Conservation (phyloP, 305 asterid species). For the Lippia alba region DNA sequence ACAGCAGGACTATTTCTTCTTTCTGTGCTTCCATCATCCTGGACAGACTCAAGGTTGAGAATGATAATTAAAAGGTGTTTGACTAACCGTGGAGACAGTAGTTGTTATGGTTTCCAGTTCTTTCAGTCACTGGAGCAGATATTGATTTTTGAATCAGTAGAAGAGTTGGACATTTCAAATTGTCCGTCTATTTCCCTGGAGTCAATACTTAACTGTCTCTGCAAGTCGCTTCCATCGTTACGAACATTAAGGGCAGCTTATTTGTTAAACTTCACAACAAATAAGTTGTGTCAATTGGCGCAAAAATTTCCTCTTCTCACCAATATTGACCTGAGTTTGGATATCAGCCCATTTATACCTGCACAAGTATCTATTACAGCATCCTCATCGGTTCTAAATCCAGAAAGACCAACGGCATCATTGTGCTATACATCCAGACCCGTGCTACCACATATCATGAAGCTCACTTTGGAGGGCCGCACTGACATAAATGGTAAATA, state of each 20-base stretch:
- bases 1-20: slow-evolving; percentile 57
- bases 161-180: slow-evolving; percentile 83
- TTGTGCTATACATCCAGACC: slow-evolving; percentile 35
- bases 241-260: slow-evolving; percentile 71
- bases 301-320: slow-evolving; percentile 60
- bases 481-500: slow-evolving; percentile 68
- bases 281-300: slow-evolving; percentile 54
- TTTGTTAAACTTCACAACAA: slow-evolving; percentile 49
- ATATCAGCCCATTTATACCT: slow-evolving; percentile 67
- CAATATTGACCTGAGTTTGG: slow-evolving; percentile 72
- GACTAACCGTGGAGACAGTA: slow-evolving; percentile 38
- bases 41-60: slow-evolving; percentile 41
- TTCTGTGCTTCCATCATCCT: slow-evolving; percentile 56
- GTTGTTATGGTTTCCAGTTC: slow-evolving; percentile 38
- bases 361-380: slow-evolving; percentile 56
- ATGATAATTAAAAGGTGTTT: slow-evolving; percentile 49
- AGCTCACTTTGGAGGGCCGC: slow-evolving; percentile 82
- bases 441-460: slow-evolving; percentile 51
- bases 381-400: slow-evolving; percentile 45
- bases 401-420: slow-evolving; percentile 40
- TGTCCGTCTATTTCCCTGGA: slow-evolving; percentile 76
- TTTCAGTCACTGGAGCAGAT: slow-evolving; percentile 42
- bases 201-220: slow-evolving; percentile 56
- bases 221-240: slow-evolving; percentile 80
- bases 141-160: slow-evolving; percentile 67